These are phyloP conservation scores for Pseudogymnoascus sp. DNA, from an alignment of 2,329 filamentous ascomycete genomes.

Conservation along the genomic window DNA sequence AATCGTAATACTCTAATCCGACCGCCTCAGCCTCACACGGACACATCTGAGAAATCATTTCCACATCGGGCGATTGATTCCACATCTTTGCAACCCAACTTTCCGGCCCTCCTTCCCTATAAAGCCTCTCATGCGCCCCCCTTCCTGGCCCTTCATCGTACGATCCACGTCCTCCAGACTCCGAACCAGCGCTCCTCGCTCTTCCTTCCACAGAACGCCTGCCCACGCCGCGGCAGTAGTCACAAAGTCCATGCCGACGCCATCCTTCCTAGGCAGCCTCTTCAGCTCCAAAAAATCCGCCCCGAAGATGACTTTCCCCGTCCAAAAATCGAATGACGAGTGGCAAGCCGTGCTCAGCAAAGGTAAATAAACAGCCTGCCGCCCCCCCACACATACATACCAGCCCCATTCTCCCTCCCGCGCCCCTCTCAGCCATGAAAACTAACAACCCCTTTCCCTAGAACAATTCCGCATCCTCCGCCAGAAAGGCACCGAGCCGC, in stretches of 20 bases:
- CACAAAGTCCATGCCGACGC: slow-evolving; percentile 60
- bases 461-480: slow-evolving; percentile 94
- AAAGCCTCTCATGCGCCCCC: slow-evolving; percentile 41
- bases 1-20: not conserved
- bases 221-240: slow-evolving; percentile 32
- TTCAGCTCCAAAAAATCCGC: slow-evolving; percentile 52
- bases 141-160: slow-evolving; percentile 39
- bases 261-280: slow-evolving; percentile 69
- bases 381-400: not conserved
- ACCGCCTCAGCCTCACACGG: not conserved
- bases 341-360: slow-evolving; percentile 79
- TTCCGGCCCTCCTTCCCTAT: slow-evolving; percentile 16
- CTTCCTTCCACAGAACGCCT: slow-evolving; percentile 23
- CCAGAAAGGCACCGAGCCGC: slow-evolving; percentile 80
- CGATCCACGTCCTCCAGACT: slow-evolving; percentile 21
- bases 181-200: slow-evolving; percentile 32
- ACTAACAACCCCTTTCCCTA: slow-evolving; percentile 31
- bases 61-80: slow-evolving; percentile 1
- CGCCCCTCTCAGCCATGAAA: not conserved
- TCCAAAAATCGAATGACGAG: slow-evolving; percentile 70
- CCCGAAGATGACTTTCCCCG: slow-evolving; percentile 63
- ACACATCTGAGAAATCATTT: not conserved
- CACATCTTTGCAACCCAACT: not conserved
- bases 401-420: not conserved
- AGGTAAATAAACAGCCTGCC: slow-evolving; percentile 37